These are phyloP conservation scores for Diaporthe capsici DNA, from an alignment of 2,329 filamentous ascomycete species.

Conservation along the genomic window DNA sequence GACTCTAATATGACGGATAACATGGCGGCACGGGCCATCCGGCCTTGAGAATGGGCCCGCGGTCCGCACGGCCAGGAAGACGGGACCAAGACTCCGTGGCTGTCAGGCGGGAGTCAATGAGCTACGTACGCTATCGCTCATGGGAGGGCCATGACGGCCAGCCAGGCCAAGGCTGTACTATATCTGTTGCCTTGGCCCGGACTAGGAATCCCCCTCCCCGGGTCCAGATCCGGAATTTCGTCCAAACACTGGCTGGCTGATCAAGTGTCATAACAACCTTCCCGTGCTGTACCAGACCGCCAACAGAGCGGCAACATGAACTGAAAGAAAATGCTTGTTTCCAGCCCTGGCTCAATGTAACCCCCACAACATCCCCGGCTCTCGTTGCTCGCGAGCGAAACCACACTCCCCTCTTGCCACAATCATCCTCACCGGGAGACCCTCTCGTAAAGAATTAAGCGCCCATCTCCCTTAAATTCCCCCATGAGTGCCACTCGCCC, in stretches of 20 bases:
- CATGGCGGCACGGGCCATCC: background rate
- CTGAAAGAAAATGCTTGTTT: background rate
- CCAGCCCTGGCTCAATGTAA: conserved; percentile 15
- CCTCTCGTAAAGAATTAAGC: background rate
- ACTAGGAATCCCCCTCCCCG: background rate
- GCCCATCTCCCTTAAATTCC: background rate
- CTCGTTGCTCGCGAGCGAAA: background rate
- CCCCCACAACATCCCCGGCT: background rate
- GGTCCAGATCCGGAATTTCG: background rate
- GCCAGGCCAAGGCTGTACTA: background rate
- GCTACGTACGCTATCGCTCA: background rate
- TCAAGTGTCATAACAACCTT: background rate
- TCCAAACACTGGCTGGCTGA: background rate
- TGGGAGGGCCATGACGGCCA: background rate
- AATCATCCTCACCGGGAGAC: background rate
- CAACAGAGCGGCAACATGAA: background rate
- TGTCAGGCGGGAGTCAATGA: background rate
- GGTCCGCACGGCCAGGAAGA: background rate
- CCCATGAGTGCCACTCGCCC: no score
- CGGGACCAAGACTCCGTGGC: background rate
- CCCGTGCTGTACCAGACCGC: background rate
- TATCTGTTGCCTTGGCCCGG: background rate
- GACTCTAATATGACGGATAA: background rate
- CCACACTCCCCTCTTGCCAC: background rate
- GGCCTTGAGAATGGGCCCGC: background rate